Evolutionary conservation across 495 filamentous ascomycete genomes (phyloP), one percentile per base, ranked within the genome.

Genomic region (Aspergillus bertholletiae): DNA sequence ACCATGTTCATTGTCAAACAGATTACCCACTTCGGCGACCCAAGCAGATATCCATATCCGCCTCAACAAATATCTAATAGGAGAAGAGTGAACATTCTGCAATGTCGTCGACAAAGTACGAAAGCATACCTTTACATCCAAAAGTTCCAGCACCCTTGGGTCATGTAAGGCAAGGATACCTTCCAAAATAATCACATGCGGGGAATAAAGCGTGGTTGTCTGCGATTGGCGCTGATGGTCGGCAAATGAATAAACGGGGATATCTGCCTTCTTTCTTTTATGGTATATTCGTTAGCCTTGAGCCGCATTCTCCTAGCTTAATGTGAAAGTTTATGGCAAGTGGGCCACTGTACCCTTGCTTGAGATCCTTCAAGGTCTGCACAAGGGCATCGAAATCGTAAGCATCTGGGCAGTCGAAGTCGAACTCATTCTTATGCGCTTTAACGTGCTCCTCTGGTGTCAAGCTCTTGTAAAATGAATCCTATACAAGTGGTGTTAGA

Each of bases 141-240:
- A 74, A 46, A 98, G 71, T 5, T 96, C 89, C 47, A 94, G 75
- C 12, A 98, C 84, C 53, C 92, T 80, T 22, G 81, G 84, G 63
- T 98, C 94, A 69, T 96, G 90, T 11, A 98, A 75, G 1, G 94
- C 94, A 71, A 97, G 88, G 32, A 98, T 98, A 7, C 94, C 94
- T 74, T 98, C 94, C 26, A 98, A 74, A 44, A 98, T 92, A 21
- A 98, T 73, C 32, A 98, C 94, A 73, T 95, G 94, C 12, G 93
- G 93, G 28, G 95, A 97, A 61, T 98, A 98, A 46, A 98, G 88
- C 6, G 86, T 84, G 2, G 86, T 93, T 0, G 93, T 96, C 52
- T 87, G 78, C 30, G 84, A 73, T 49, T 89, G 72, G 35, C 94
- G 84, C 43, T 88, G 86, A 74, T 98, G 94, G 57, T 95, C 85